Evolutionary conservation across 805 yeast species (phyloP).

Genomic region (Nakazawaea ernobii): DNA sequence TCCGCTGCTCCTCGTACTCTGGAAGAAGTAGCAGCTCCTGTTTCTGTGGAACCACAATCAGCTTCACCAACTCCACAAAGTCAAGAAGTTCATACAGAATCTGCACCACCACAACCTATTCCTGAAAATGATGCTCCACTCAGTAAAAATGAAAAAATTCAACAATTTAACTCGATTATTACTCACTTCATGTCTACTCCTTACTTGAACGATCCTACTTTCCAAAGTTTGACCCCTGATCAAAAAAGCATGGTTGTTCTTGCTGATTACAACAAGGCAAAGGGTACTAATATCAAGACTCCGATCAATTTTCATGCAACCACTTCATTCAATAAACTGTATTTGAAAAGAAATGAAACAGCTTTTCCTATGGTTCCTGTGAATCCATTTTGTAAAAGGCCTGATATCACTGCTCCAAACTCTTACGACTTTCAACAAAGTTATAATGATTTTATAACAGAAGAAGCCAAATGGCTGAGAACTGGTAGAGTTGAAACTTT

Average conservation of each 20-base stretch:
- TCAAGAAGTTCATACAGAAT: conserved; percentile 1
- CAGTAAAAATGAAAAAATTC: conserved; percentile 31
- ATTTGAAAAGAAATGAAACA: conserved; percentile 29
- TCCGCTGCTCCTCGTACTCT: conserved; percentile 13
- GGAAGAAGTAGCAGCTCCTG: conserved; percentile 9
- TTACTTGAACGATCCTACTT: conserved; percentile 28
- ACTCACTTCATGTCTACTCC: conserved; percentile 23
- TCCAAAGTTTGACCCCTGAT: conserved; percentile 26
- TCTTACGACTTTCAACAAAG: conserved; percentile 43
- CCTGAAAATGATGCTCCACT: conserved; percentile 31
- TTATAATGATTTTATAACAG: conserved; percentile 46
- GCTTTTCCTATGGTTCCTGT: conserved; percentile 41
- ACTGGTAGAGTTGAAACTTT: conserved; percentile 59
- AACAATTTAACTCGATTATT: conserved; percentile 26
- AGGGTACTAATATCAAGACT: conserved; percentile 17
- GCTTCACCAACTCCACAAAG: conserved; percentile 16
- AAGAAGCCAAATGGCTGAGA: conserved; percentile 44
- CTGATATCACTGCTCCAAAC: conserved; percentile 54
- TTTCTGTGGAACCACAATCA: neutral
- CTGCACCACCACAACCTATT: conserved; percentile 13
- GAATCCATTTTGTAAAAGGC: conserved; percentile 48
- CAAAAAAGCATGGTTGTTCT: conserved; percentile 29
- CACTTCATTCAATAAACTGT: conserved; percentile 33
- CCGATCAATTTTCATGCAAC: conserved; percentile 26
- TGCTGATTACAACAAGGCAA: conserved; percentile 26